Evolutionary conservation across 306 rosid species (phyloP), one percentile per base, ranked within the genome.

Genomic region (Casuarina equisetifolia): DNA sequence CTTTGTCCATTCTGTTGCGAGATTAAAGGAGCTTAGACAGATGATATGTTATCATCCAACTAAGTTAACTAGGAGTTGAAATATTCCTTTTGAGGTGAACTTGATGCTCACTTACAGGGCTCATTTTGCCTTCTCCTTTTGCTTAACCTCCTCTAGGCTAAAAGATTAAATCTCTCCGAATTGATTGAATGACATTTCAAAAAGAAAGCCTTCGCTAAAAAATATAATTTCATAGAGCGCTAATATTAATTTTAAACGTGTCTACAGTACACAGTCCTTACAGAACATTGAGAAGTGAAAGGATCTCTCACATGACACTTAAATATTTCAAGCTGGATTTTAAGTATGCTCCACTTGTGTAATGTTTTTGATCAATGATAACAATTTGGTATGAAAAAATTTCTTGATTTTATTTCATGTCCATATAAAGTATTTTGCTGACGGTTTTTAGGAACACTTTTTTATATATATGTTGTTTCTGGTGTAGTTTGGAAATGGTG

Each of bases 401-500:
- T 42, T 52, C 53, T 39, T 13, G 4, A 0, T 5, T 19, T 51
- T 38, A 9, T 50, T 74, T 40, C 38, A 2, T 44, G 8, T 71
- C 16, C 16, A 55, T 42, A 8, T 55, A 70, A 10, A 38, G 10
- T 3, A 0, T 58, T 43, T 49, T 80, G 67, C 46, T 53, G 55
- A 75, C 16, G 6, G 46, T 19, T 11, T 69, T 25, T 25, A 25
- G 59, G 36, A 72, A 38, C 32, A 10, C 54, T 44, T 67, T 25
- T 57, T 69, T 80, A 46, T 71, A 54, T 80, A 19, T 39, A 6
- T 55, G 51, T 61, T 61, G 70, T 81, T 61, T 58, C 89, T 91
- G 97, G 86, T 85, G 72, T 57, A 51, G 52, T 75, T 52, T 66
- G 77, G 35, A 84, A 84, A 96, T 96, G 99, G 96, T 96, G 72